Conservation (phyloP, 208 protist genomes). For the Zelonia costaricensis region DNA sequence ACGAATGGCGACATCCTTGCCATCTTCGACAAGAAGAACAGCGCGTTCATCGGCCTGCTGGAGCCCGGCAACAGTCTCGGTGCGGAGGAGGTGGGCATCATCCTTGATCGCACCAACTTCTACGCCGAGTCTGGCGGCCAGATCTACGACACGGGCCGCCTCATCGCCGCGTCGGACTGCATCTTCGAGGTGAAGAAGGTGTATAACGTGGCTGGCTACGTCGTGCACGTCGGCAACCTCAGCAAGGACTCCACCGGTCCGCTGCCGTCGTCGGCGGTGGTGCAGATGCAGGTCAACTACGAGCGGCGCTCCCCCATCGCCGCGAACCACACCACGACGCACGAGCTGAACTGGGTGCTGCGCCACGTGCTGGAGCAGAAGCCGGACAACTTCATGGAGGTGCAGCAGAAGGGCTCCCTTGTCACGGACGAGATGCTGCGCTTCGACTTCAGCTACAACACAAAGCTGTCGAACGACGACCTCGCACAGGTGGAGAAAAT, state of each 20-base stretch:
- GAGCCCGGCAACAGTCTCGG: conserved; percentile 41
- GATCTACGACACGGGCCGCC: conserved; percentile 95
- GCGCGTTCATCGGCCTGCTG: conserved; percentile 68
- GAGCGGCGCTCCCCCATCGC: conserved; percentile 74
- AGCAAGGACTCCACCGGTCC: conserved; percentile 48
- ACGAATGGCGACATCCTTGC: conserved; percentile 70
- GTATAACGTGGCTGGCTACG: conserved; percentile 95
- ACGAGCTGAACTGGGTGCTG: conserved; percentile 98
- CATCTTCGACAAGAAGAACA: conserved; percentile 87
- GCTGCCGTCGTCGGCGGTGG: conserved; percentile 63
- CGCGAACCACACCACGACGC: conserved; percentile 98
- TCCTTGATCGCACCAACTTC: conserved; percentile 97
- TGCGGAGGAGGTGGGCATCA: conserved; percentile 84
- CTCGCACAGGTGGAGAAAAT: conserved; percentile 84
- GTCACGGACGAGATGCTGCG: conserved; percentile 93
- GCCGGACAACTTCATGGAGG: conserved; percentile 79
- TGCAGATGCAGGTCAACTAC: conserved; percentile 92
- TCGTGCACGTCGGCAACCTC: conserved; percentile 96
- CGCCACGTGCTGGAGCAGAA: conserved; percentile 88
- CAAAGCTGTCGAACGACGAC: conserved; percentile 81
- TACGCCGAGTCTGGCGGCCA: conserved; percentile 98
- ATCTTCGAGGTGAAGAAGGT: conserved; percentile 93
- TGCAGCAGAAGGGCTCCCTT: conserved; percentile 96
- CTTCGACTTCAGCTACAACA: conserved; percentile 97
- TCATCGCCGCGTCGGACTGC: conserved; percentile 71